These are phyloP conservation scores for Wolfiporia cocos DNA, from an alignment of 1,284 basidiomycete species.

Conservation along the genomic window DNA sequence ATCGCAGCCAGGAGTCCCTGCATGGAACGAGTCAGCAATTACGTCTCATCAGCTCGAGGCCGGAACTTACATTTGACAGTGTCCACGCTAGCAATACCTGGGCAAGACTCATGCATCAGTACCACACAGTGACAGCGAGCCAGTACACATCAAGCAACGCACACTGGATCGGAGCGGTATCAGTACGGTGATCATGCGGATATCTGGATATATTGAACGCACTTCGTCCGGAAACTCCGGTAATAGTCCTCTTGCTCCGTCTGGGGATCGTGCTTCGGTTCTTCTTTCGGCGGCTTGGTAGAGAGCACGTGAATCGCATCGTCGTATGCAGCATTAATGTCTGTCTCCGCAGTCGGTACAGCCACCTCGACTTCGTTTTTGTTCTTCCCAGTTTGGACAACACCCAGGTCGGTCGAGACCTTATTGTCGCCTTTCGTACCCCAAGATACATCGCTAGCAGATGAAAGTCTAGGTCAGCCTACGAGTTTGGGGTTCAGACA, in stretches of 20 bases:
- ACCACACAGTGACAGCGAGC: slow-evolving; percentile 2
- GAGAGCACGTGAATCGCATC: slow-evolving; percentile 77
- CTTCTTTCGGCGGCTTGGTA: slow-evolving; percentile 68
- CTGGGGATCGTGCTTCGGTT: slow-evolving; percentile 53
- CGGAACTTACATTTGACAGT: slow-evolving; percentile 60
- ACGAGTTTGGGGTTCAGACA: too few relatives aligned
- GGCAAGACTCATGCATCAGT: slow-evolving; percentile 4
- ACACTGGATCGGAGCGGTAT: slow-evolving; percentile 16
- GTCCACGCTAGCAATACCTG: slow-evolving; percentile 79
- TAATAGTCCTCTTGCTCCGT: slow-evolving; percentile 89
- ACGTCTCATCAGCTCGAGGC: neutral
- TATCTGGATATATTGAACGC: slow-evolving; percentile 10
- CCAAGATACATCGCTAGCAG: slow-evolving; percentile 82
- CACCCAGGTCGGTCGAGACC: slow-evolving; percentile 77
- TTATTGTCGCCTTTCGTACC: slow-evolving; percentile 91
- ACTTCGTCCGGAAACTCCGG: slow-evolving; percentile 83
- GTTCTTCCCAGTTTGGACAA: slow-evolving; percentile 54
- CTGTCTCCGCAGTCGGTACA: slow-evolving; percentile 77
- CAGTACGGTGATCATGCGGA: slow-evolving; percentile 3
- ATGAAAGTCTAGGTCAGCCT: too few relatives aligned
- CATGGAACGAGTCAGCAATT: slow-evolving; percentile 1
- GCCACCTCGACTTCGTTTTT: slow-evolving; percentile 77
- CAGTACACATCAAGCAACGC: slow-evolving; percentile 8
- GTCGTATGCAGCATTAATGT: slow-evolving; percentile 83
- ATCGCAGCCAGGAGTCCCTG: slow-evolving; percentile 69